These are phyloP conservation scores for Polyporus tsugae DNA, from an alignment of 1,284 basidiomycete species.

Conservation along the genomic window DNA sequence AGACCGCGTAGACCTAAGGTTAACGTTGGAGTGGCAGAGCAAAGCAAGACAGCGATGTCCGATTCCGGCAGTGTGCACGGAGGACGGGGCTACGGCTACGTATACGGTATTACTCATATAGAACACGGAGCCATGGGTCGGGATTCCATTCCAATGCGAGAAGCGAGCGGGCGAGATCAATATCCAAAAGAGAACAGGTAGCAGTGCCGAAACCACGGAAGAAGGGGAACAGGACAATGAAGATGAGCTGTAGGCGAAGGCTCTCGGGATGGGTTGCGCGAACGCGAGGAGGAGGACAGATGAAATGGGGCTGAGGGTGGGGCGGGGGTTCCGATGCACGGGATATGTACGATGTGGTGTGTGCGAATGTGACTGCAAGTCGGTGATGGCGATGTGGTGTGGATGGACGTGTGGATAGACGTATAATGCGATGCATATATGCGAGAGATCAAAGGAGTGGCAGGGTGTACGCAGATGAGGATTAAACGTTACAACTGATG, in stretches of 20 bases:
- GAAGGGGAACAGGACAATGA: background rate
- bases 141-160: background rate
- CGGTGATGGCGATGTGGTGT: background rate
- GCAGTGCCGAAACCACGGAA: background rate
- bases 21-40: background rate
- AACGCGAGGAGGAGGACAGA: background rate
- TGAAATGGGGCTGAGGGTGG: constrained; percentile 1
- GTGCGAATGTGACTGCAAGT: constrained; percentile 19
- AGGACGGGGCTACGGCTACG: constrained; percentile 9
- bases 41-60: constrained; percentile 24
- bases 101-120: constrained; percentile 11
- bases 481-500: constrained; percentile 28
- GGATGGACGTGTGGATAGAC: constrained; percentile 17
- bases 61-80: constrained; percentile 11
- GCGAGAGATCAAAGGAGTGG: constrained; percentile 29
- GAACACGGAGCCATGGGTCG: constrained; percentile 15
- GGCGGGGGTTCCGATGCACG: constrained; percentile 22
- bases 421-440: constrained; percentile 19
- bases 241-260: background rate
- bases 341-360: constrained; percentile 25
- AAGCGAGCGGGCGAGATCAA: constrained; percentile 4
- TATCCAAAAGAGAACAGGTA: background rate
- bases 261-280: constrained; percentile 15
- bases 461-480: constrained; percentile 33
- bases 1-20: background rate